Evolutionary conservation across 306 rosid species (phyloP).

Genomic region (Prinsepia uniflora): DNA sequence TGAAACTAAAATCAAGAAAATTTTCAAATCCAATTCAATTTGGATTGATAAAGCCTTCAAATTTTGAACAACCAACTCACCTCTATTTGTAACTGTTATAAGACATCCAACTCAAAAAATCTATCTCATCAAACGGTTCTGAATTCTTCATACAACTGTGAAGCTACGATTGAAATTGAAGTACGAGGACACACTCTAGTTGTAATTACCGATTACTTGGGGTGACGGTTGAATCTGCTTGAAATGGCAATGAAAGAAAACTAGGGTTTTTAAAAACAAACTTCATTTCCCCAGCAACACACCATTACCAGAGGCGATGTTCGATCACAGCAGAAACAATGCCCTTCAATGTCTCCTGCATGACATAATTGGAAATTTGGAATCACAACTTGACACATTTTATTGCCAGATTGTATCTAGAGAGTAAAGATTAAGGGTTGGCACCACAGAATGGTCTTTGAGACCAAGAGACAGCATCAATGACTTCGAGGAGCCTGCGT

Average conservation of each 20-base stretch:
- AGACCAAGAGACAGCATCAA: slow-evolving; percentile 90
- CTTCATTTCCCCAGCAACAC: background rate
- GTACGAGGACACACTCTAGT: background rate
- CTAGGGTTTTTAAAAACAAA: background rate
- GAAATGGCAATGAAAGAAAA: background rate
- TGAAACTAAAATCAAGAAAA: background rate
- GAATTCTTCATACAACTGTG: background rate
- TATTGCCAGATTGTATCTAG: background rate
- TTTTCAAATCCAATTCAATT: background rate
- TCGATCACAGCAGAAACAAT: slow-evolving; percentile 65
- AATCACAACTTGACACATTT: background rate
- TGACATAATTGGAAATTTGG: background rate
- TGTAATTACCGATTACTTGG: background rate
- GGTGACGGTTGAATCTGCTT: background rate
- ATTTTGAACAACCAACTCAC: background rate
- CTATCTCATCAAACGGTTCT: background rate
- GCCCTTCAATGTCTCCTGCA: slow-evolving; percentile 84
- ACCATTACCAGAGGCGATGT: slow-evolving; percentile 51
- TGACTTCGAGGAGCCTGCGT: slow-evolving; percentile 53
- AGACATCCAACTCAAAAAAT: background rate
- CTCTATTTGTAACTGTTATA: background rate
- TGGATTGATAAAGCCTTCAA: background rate
- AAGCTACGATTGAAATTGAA: background rate
- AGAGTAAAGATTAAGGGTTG: background rate
- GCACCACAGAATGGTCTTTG: slow-evolving; percentile 79